Base-by-base conservation (phyloP, 2,329 filamentous ascomycete genomes). In the Knoxdaviesia capensis region DNA sequence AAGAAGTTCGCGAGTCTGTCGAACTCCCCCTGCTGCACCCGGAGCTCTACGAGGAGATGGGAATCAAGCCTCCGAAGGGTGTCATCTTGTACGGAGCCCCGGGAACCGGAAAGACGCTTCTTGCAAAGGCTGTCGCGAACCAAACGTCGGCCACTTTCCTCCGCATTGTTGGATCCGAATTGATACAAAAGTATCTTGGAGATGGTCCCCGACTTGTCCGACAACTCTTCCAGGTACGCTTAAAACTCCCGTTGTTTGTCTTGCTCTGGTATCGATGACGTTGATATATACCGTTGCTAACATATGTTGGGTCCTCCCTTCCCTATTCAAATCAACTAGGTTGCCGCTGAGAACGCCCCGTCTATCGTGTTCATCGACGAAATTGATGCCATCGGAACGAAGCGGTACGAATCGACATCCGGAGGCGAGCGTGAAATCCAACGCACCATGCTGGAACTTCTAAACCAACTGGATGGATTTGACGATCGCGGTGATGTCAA, bases 321-420 rank as follows among this genome's bases (percentile, higher is more conserved):
- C 20, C 20, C 20, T 20, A 2, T 20, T 20, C 20, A 20, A 20
- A 20, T 20, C 20, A 20, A 20, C 20, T 54, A 85, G 67, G 86
- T 93, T 46, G 90, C 90, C 32, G 88, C 86, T 3, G 92, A 98
- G 58, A 90, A 98, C 51, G 82, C 90, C 0, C 90, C 90, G 0
- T 87, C 87, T 1, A 98, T 98, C 52, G 88, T 98, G 28, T 98
- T 98, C 62, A 98, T 98, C 51, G 90, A 98, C 56, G 90, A 98
- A 60, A 98, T 98, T 53, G 90, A 98, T 56, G 92, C 90, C 34
- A 96, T 98, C 48, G 90, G 92, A 55, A 96, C 92, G 6, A 98
- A 98, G 66, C 85, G 90, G 56, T 98, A 98, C 62, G 90, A 98
- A 36, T 94, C 86, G 31, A 94, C 86, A 39, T 94, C 88, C 0